phyloP scores from a whole-genome alignment of 371 early-diverging fungal genomes.

The Apophysomyces variabilis region DNA sequence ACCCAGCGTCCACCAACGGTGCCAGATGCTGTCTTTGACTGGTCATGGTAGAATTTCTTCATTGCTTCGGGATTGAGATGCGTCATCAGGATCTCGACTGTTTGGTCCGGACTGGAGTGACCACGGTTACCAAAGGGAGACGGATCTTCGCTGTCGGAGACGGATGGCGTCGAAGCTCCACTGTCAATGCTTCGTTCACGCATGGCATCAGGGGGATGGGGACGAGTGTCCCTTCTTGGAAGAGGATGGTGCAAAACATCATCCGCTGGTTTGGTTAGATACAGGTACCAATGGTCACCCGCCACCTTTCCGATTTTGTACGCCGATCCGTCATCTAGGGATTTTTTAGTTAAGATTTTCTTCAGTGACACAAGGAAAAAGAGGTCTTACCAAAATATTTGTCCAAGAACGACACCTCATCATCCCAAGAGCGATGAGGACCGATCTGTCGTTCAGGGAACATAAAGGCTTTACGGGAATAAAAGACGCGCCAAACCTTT shows the following conservation, averaged over 20 bases:
- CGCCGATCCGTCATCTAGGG: slow-evolving; percentile 71
- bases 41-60: slow-evolving; percentile 71
- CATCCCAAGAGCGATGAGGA: slow-evolving; percentile 90
- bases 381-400: slow-evolving; percentile 61
- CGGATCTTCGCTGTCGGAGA: slow-evolving; percentile 34
- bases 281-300: slow-evolving; percentile 95
- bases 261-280: slow-evolving; percentile 74
- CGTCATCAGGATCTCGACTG: slow-evolving; percentile 97
- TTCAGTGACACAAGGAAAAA: neutral
- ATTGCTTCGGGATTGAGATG: slow-evolving; percentile 79
- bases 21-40: slow-evolving; percentile 48
- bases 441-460: slow-evolving; percentile 91
- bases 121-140: slow-evolving; percentile 50
- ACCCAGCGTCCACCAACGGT: slow-evolving; percentile 66
- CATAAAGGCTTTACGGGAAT: slow-evolving; percentile 95
- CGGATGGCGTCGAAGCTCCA: slow-evolving; percentile 44
- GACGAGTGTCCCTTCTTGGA: slow-evolving; percentile 1
- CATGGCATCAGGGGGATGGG: slow-evolving; percentile 11
- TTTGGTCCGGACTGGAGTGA: slow-evolving; percentile 73
- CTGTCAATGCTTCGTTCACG: slow-evolving; percentile 18
- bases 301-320: slow-evolving; percentile 93
- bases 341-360: neutral
- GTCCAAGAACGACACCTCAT: slow-evolving; percentile 83
- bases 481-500: slow-evolving; percentile 86
- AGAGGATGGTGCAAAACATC: slow-evolving; percentile 46